A percentile compares a stretch with the other conserved stretches of the same genome.
phyloP scores from a whole-genome alignment of 306 rosid species.

The Pyrus betulifolia region DNA sequence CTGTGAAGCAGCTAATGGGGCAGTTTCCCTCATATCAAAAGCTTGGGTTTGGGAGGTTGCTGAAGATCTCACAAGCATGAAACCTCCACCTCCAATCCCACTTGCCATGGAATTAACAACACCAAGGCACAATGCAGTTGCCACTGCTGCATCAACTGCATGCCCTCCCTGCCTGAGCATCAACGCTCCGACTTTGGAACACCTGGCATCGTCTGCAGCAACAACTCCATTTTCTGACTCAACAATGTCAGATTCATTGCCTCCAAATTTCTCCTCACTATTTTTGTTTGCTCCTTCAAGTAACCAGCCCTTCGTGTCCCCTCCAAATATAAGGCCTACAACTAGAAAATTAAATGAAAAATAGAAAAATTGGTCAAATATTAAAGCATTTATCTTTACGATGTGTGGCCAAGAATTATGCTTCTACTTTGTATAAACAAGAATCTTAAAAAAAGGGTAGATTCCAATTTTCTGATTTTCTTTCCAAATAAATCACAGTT shows the following conservation, averaged over 20 bases:
- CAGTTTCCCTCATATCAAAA: constrained; percentile 85
- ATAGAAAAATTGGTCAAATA: not conserved
- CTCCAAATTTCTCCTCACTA: not conserved
- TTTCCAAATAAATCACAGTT: no score
- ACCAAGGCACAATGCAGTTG: constrained; percentile 75
- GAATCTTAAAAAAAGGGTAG: not conserved
- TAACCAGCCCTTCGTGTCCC: constrained; percentile 21
- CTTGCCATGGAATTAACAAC: constrained; percentile 68
- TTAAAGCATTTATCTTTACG: not conserved
- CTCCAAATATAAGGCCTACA: constrained; percentile 34
- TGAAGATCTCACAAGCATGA: constrained; percentile 68
- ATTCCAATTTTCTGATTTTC: not conserved
- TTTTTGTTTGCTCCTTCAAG: constrained; percentile 12
- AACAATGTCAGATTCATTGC: constrained; percentile 23
- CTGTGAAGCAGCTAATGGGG: constrained; percentile 88
- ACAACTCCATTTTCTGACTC: constrained; percentile 81
- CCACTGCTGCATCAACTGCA: constrained; percentile 96
- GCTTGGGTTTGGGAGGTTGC: constrained; percentile 49
- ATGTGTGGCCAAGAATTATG: not conserved
- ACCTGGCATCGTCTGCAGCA: constrained; percentile 78
- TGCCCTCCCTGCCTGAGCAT: constrained; percentile 75
- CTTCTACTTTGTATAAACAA: not conserved
- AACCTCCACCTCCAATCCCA: constrained; percentile 89
- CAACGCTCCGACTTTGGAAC: constrained; percentile 71
- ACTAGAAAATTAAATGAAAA: constrained; percentile 20